Evolutionary conservation across 768 basidiomycete genomes (phyloP), one percentile per base, ranked within the genome.

Genomic region (Boletus sensibilis): DNA sequence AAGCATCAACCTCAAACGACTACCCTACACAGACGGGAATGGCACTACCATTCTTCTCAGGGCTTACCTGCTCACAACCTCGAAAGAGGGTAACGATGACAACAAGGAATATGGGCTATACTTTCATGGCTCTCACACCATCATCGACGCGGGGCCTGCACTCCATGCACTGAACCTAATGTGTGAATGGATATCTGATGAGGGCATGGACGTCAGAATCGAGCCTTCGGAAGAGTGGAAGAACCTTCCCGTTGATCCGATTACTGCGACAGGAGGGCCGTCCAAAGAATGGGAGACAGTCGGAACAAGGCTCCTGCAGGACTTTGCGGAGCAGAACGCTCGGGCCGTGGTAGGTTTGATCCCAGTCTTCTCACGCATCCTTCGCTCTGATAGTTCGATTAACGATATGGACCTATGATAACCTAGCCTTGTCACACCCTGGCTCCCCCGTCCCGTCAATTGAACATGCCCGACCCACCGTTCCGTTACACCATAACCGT

Each of bases 171-270:
- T 70, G n/a, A 60, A 62, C 53, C 31, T 64, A 3, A 60, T 61
- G 66, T 62, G 53, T 23, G 59, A 53, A 52, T 68, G 68, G 64
- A 66, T 65, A 1, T 63, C 64, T 18, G 49, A 40, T 3, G 46
- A 50, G 3, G 61, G 61, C 0, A 53, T 66, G 49, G 52, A 57
- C 8, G 41, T 66, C 34, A 34, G 0, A 11, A 50, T 64, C 5
- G 40, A 56, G 1, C 56, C 49, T 37, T 59, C 33, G 13, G 54
- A 66, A 31, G 68, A 71, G 35, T 67, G 67, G 67, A 60, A 53
- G 25, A 61, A 68, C 38, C 64, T 68, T 14, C 68, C 69, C 1
- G 56, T 59, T 5, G 69, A 70, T 23, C 67, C 64, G 6, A 57
- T 69, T 25, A 53, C 52, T 31, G 69, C 68, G 2, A 71, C 55